Conservation (phyloP, 2,329 filamentous ascomycete species). For the Aspergillus sp. region DNA sequence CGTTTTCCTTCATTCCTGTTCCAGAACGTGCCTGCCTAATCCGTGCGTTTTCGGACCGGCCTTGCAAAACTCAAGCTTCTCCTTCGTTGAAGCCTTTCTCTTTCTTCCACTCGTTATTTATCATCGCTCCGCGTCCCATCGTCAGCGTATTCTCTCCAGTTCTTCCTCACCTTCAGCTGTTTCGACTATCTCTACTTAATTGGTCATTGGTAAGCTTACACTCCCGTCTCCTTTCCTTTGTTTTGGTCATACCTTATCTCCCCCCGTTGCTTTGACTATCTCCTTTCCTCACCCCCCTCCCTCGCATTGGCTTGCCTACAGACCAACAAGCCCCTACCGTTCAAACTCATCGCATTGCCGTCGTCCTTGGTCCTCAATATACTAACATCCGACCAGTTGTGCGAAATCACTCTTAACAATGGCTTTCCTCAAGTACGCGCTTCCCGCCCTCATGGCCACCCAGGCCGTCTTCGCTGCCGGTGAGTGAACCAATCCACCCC, state of each 20-base stretch:
- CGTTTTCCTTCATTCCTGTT: slow-evolving; percentile 23
- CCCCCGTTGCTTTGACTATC: neutral
- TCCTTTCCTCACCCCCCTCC: neutral
- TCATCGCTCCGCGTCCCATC: slow-evolving; percentile 10
- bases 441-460: slow-evolving; percentile 55
- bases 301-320: neutral
- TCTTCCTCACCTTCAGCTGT: slow-evolving; percentile 2
- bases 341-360: too few relatives aligned
- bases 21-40: slow-evolving; percentile 30
- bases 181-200: slow-evolving; percentile 7
- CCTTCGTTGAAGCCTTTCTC: slow-evolving; percentile 29
- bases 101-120: slow-evolving; percentile 32
- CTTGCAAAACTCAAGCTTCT: slow-evolving; percentile 25
- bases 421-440: slow-evolving; percentile 54
- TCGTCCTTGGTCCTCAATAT: neutral
- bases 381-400: neutral
- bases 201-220: slow-evolving; percentile 13
- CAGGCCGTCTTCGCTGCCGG: slow-evolving; percentile 50
- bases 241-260: neutral
- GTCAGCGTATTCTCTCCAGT: slow-evolving; percentile 9
- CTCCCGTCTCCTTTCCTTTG: neutral
- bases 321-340: too few relatives aligned
- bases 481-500: slow-evolving; percentile 14
- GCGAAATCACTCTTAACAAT: slow-evolving; percentile 33
- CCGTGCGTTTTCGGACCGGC: slow-evolving; percentile 22